Percentiles rank a stretch among this genome's conserved stretches.
Conservation (phyloP, 805 yeast species). For the Lipomyces spencermartinsiae region DNA sequence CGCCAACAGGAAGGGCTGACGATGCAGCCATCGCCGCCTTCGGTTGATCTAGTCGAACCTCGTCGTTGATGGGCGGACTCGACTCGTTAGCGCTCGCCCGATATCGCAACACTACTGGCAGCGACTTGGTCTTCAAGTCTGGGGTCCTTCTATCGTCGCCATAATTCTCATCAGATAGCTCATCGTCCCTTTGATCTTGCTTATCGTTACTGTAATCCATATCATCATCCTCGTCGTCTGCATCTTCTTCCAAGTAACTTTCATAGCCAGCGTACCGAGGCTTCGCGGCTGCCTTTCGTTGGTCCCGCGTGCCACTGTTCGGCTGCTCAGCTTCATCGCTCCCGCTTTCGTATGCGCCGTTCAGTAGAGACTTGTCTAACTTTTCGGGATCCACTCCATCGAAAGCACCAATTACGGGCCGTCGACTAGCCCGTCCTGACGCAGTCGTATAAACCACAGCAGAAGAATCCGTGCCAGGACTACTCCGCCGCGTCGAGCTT, state of each 20-base stretch:
- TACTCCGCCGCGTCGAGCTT: slow-evolving; percentile 17
- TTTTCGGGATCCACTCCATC: slow-evolving; percentile 8
- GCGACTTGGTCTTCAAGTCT: background rate
- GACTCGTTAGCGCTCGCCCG: background rate
- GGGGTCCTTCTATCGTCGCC: background rate
- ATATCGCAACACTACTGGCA: slow-evolving; percentile 15
- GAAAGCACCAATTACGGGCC: slow-evolving; percentile 18
- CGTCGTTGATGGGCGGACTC: background rate
- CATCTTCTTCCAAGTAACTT: slow-evolving; percentile 11
- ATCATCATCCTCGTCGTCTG: slow-evolving; percentile 17
- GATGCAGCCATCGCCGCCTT: background rate
- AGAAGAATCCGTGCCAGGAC: slow-evolving; percentile 17
- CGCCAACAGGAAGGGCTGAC: background rate
- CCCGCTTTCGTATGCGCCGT: slow-evolving; percentile 8
- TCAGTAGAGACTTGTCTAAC: slow-evolving; percentile 3
- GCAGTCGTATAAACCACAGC: slow-evolving; percentile 30
- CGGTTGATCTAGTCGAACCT: background rate
- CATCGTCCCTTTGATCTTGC: background rate
- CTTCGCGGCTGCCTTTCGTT: slow-evolving; percentile 16
- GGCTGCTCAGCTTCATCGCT: slow-evolving; percentile 18
- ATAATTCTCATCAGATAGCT: background rate
- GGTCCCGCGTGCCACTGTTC: slow-evolving; percentile 5
- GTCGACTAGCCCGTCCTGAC: slow-evolving; percentile 33
- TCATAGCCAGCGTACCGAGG: background rate
- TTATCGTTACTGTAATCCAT: background rate